Conservation (phyloP, 306 rosid genomes). For the Heteromeles arbutifolia region DNA sequence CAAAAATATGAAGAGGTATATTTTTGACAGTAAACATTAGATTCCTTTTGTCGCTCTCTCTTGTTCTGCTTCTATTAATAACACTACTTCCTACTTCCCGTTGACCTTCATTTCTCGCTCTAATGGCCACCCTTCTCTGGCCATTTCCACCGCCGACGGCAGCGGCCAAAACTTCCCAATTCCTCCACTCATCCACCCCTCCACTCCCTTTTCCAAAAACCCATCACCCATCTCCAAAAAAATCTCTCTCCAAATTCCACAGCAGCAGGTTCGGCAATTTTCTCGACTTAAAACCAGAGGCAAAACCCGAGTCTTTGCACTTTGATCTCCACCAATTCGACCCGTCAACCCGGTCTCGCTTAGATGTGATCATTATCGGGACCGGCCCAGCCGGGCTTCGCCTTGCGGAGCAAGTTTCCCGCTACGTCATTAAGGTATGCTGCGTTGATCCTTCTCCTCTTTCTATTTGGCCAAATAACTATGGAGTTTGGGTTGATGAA, state of each 20-base stretch:
- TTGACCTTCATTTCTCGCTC: background rate
- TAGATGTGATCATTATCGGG: constrained; percentile 63
- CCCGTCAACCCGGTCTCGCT: constrained; percentile 30
- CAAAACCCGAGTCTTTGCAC: constrained; percentile 27
- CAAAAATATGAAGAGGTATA: background rate
- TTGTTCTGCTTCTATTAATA: background rate
- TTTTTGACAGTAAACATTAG: background rate
- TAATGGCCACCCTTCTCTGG: constrained; percentile 33
- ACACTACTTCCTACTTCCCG: too few species aligned
- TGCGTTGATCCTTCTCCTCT: constrained; percentile 77
- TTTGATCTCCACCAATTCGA: constrained; percentile 55
- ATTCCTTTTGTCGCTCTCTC: constrained; percentile 2
- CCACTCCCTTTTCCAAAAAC: constrained; percentile 17
- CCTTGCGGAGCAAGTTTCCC: constrained; percentile 61
- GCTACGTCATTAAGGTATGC: constrained; percentile 68
- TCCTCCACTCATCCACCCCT: constrained; percentile 16
- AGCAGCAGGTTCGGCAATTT: constrained; percentile 49
- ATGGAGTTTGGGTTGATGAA: constrained; percentile 87
- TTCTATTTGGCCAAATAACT: constrained; percentile 79
- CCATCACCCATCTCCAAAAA: constrained; percentile 24
- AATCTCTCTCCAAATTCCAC: constrained; percentile 6
- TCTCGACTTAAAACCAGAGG: constrained; percentile 51
- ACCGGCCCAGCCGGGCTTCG: constrained; percentile 79
- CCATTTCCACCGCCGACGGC: constrained; percentile 29
- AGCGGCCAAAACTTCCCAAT: constrained; percentile 10